A percentile compares a stretch with the other conserved stretches of the same genome.
These are phyloP conservation scores for Penicillium aurantiogriseum DNA, from an alignment of 2,329 filamentous ascomycete genomes.

Conservation along the genomic window DNA sequence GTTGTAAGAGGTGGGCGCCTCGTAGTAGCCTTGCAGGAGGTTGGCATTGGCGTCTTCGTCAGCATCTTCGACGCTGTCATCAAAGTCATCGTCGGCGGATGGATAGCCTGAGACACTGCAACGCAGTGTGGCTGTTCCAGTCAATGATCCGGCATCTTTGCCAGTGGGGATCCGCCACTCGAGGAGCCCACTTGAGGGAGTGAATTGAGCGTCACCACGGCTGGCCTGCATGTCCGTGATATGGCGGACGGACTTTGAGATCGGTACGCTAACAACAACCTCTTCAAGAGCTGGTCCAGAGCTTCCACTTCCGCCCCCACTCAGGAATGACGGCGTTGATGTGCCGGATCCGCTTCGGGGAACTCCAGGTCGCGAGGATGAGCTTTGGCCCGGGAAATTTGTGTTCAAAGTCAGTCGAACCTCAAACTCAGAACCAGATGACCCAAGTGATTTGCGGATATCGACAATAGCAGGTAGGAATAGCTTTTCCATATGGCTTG, in stretches of 20 bases:
- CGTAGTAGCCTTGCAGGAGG: conserved; percentile 47
- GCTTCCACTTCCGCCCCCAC: conserved; percentile 55
- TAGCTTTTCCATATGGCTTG: conserved; percentile 60
- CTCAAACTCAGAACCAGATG: conserved; percentile 79
- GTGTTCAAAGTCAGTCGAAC: conserved; percentile 72
- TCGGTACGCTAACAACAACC: conserved; percentile 71
- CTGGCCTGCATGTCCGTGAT: conserved; percentile 77
- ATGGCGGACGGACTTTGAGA: conserved; percentile 77
- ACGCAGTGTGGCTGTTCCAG: conserved; percentile 69
- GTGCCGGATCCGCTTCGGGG: conserved; percentile 46
- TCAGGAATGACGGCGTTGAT: conserved; percentile 50
- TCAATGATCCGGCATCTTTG: conserved; percentile 66
- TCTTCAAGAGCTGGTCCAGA: conserved; percentile 69
- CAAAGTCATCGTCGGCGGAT: conserved; percentile 49
- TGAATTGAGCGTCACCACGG: conserved; percentile 80
- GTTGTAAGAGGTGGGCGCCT: conserved; percentile 40
- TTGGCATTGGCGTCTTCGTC: conserved; percentile 37
- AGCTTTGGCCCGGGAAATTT: conserved; percentile 56
- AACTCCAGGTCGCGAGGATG: conserved; percentile 41
- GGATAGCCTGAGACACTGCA: conserved; percentile 74
- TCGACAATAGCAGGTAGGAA: conserved; percentile 81
- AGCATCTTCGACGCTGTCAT: conserved; percentile 38
- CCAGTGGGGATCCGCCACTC: conserved; percentile 79
- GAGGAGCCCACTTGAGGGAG: conserved; percentile 66
- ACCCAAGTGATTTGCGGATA: conserved; percentile 75